Evolutionary conservation across 176 grass and related monocot genomes (phyloP).

Genomic region (Rhipidocladum racemiflorum): DNA sequence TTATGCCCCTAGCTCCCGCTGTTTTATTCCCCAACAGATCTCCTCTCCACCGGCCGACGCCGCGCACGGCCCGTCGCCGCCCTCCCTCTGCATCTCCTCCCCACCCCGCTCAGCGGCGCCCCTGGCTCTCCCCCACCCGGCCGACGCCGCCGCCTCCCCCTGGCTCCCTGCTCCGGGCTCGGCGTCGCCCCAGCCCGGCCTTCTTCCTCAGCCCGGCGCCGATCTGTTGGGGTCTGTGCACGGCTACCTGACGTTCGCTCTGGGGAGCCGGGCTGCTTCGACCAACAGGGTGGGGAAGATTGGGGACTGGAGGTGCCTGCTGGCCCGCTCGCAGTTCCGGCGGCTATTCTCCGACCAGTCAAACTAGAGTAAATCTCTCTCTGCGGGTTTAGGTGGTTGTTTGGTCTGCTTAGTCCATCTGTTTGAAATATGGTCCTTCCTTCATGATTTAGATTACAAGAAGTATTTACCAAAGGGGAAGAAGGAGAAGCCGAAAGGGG

Average conservation of each 20-base stretch:
- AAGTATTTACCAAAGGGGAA: slow-evolving; percentile 72
- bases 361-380: slow-evolving; percentile 69
- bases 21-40: too few species aligned
- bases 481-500: slow-evolving; percentile 56
- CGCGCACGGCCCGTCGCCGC: too few species aligned
- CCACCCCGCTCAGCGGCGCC: too few species aligned
- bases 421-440: background rate
- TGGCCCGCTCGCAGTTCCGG: slow-evolving; percentile 51
- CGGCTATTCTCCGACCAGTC: slow-evolving; percentile 54
- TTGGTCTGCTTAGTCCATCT: background rate
- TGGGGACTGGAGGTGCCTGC: slow-evolving; percentile 57
- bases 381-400: background rate
- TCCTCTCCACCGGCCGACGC: too few species aligned
- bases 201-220: too few species aligned
- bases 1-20: too few species aligned
- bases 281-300: slow-evolving; percentile 26
- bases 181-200: too few species aligned
- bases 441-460: slow-evolving; percentile 56
- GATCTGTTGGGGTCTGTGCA: slow-evolving; percentile 44
- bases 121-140: too few species aligned
- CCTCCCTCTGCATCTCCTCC: too few species aligned
- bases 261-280: slow-evolving; percentile 18
- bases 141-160: too few species aligned
- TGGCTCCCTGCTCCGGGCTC: too few species aligned
- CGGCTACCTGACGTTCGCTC: slow-evolving; percentile 55